Percentiles rank a stretch among this genome's conserved stretches.
phyloP scores from a whole-genome alignment of 306 rosid species.

The Heteromeles arbutifolia region DNA sequence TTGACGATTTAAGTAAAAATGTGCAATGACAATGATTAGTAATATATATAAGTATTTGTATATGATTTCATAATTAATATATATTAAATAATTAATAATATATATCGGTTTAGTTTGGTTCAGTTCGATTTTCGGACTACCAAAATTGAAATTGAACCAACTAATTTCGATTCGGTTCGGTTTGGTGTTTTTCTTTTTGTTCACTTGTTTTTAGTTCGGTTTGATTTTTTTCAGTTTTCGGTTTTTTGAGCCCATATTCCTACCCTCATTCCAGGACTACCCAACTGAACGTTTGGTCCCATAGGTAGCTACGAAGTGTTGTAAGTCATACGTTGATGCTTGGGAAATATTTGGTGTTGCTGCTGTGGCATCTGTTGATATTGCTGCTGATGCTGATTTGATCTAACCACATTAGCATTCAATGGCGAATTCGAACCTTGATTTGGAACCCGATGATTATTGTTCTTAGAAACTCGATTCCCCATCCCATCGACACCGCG shows the following conservation, averaged over 20 bases:
- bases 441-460: constrained; percentile 39
- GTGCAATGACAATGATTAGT: too few species aligned
- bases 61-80: too few species aligned
- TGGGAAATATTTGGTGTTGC: constrained; percentile 55
- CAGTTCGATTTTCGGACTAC: too few species aligned
- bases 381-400: constrained; percentile 31
- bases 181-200: too few species aligned
- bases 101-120: too few species aligned
- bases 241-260: constrained; percentile 36
- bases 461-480: constrained; percentile 29
- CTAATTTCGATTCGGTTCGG: too few species aligned
- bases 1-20: too few species aligned
- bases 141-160: too few species aligned
- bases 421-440: constrained; percentile 59
- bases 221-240: too few species aligned
- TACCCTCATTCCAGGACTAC: constrained; percentile 62
- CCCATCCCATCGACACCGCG: constrained; percentile 33
- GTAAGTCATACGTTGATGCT: constrained; percentile 54
- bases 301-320: constrained; percentile 58
- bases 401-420: constrained; percentile 75
- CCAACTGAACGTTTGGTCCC: constrained; percentile 31
- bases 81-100: too few species aligned
- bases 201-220: too few species aligned
- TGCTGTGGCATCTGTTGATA: background rate
- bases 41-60: too few species aligned